Evolutionary conservation across 345 rosid species (phyloP).

Genomic region (Eucalyptus erythrocorys): DNA sequence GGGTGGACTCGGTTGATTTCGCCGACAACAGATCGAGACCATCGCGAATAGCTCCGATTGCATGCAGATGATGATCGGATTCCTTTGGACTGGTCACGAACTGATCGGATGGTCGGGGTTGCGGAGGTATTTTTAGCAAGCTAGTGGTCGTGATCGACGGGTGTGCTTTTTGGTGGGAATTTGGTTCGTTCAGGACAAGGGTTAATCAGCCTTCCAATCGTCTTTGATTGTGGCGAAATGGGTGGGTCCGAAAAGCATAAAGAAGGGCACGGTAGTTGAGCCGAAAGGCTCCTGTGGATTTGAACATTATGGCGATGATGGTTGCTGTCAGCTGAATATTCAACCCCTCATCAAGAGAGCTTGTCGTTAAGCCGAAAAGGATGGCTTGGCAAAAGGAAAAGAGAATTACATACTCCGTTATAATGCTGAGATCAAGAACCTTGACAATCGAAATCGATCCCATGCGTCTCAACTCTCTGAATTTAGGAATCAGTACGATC

Average conservation of each 20-base stretch:
- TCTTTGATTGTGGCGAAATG: neutral
- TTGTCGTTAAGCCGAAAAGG: neutral
- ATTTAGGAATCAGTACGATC: neutral
- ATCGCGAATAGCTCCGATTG: neutral
- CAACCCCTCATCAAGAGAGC: neutral
- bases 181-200: neutral
- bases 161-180: neutral
- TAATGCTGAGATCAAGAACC: neutral
- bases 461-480: neutral
- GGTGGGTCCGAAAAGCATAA: neutral
- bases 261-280: neutral
- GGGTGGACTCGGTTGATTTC: neutral
- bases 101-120: neutral
- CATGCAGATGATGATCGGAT: neutral
- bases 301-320: neutral
- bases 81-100: neutral
- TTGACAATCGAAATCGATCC: neutral
- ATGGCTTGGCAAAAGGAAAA: neutral
- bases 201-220: neutral
- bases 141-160: neutral
- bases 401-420: neutral
- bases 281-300: neutral
- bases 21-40: neutral
- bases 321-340: neutral
- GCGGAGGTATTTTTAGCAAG: neutral